Percentiles rank a stretch among this genome's conserved stretches.
These are phyloP conservation scores for Scutellaria minor DNA, from an alignment of 257 asterid species.

Conservation along the genomic window DNA sequence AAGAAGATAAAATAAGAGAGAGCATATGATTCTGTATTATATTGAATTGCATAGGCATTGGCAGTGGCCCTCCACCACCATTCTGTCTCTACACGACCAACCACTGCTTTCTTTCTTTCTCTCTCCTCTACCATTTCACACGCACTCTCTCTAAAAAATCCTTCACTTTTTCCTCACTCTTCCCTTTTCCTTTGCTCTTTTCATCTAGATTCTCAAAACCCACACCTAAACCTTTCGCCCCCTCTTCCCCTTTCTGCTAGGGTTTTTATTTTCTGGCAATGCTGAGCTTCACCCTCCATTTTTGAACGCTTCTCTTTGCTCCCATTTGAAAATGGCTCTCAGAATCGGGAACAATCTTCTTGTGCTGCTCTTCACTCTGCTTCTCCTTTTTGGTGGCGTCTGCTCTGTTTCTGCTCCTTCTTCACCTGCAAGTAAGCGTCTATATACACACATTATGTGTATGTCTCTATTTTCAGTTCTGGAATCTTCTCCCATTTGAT, in stretches of 20 bases:
- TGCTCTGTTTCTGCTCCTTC: constrained; percentile 62
- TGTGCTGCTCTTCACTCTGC: constrained; percentile 52
- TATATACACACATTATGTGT: constrained; percentile 34
- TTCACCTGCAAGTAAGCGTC: constrained; percentile 77
- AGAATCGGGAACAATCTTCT: constrained; percentile 41
- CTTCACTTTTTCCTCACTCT: constrained; percentile 44
- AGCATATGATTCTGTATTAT: constrained; percentile 34
- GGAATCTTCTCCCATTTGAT: constrained; percentile 47
- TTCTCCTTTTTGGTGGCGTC: constrained; percentile 56
- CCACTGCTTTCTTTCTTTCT: constrained; percentile 30
- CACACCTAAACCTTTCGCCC: constrained; percentile 41
- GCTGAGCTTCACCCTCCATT: constrained; percentile 42
- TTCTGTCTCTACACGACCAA: constrained; percentile 18
- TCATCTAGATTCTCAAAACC: constrained; percentile 51
- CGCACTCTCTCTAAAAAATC: constrained; percentile 44
- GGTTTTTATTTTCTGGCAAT: constrained; percentile 47
- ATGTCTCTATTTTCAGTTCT: neutral
- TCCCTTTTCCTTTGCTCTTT: constrained; percentile 37
- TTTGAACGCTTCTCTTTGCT: constrained; percentile 34
- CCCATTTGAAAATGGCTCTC: constrained; percentile 36
- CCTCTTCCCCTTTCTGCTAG: constrained; percentile 39
- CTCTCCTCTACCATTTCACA: constrained; percentile 35
- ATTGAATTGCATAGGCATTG: too few species aligned
- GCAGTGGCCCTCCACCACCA: constrained; percentile 39
- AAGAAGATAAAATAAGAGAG: too few species aligned